phyloP scores from a whole-genome alignment of 164 flowering plant species.

The Tinospora cordifolia region DNA sequence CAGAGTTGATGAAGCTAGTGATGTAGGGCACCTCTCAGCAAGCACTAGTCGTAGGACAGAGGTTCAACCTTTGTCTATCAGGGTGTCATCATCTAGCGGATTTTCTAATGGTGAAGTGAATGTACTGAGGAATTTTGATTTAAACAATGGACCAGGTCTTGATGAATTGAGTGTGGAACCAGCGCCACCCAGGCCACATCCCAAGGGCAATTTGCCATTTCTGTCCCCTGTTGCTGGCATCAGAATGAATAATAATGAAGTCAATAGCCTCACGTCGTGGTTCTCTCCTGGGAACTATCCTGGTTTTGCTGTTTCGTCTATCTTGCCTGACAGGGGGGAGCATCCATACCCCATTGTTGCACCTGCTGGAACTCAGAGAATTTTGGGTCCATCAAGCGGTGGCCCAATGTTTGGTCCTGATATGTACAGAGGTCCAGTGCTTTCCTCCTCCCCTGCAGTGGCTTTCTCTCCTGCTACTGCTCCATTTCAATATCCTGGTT shows the following conservation, averaged over 20 bases:
- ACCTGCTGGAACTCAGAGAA: conserved; percentile 46
- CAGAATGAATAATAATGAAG: conserved; percentile 43
- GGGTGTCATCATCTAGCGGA: conserved; percentile 28
- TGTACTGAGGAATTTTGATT: conserved; percentile 60
- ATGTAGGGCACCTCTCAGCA: conserved; percentile 34
- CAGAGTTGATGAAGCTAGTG: conserved; percentile 53
- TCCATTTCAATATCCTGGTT: conserved; percentile 55
- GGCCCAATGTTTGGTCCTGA: conserved; percentile 48
- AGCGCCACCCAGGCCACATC: conserved; percentile 28
- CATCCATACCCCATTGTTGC: conserved; percentile 45
- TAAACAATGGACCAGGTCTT: conserved; percentile 71
- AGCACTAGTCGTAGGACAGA: conserved; percentile 31
- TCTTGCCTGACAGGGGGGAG: conserved; percentile 63
- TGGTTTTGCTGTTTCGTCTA: conserved; percentile 44
- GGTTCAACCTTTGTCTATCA: conserved; percentile 21
- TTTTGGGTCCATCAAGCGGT: conserved; percentile 40
- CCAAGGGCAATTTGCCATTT: conserved; percentile 26
- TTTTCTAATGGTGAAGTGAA: conserved; percentile 40
- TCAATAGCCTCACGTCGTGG: conserved; percentile 51
- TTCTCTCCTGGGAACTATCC: conserved; percentile 55
- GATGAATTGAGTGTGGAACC: conserved; percentile 51
- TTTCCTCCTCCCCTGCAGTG: conserved; percentile 71
- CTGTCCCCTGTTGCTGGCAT: conserved; percentile 36
- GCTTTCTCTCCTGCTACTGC: conserved; percentile 35
- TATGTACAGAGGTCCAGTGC: conserved; percentile 56